Base-by-base conservation (phyloP, 805 yeast genomes). In the Yarrowia yakushimensis region DNA sequence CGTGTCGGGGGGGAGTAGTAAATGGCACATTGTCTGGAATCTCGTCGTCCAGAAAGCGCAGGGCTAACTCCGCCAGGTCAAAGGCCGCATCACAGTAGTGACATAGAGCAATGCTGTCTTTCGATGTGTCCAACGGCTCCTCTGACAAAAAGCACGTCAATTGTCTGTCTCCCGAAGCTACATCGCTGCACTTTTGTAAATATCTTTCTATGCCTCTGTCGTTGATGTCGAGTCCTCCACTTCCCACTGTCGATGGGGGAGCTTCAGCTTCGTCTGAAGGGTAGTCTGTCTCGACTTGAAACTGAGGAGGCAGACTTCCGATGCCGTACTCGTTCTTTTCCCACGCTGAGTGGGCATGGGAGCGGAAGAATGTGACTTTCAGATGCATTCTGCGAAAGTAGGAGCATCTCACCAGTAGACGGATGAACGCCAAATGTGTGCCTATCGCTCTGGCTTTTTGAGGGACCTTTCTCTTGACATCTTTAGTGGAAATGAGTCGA, bases 401-500 rank as follows among this genome's bases (percentile, higher is more conserved):
- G 5, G 62, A 41, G 12, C 72, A 66, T n/a, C 50, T n/a, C 17
- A 69, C 39, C 10, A 73, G 65, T 30, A 72, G 64, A 11, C 74
- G 63, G 37, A 72, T 28, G 34, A 70, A 67, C 4, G 71, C 74
- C n/a, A 73, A 52, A 34, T 66, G 66, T 15, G 66, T 64, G 18
- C 66, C 72, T 4, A 72, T 37, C 6, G 67, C 50, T 15, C 69
- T 59, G 17, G 60, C 43, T 7, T 31, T 37, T 23, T 57, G 46
- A 2, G 46, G 63, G 22, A 52, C 25, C 25, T 71, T 76, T 1
- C 78, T 73, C 11, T 82, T 70, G 59, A 86, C 71, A 11, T 71
- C 70, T 2, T 70, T 72, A 0, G 66, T 65, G 1, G 72, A 69
- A 3, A 88, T 82, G 69, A 84, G 89, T 37, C 90, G 75, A 0